Evolutionary conservation across 371 early-diverging fungal genomes (phyloP).

Genomic region (Syncephalastrum monosporum): DNA sequence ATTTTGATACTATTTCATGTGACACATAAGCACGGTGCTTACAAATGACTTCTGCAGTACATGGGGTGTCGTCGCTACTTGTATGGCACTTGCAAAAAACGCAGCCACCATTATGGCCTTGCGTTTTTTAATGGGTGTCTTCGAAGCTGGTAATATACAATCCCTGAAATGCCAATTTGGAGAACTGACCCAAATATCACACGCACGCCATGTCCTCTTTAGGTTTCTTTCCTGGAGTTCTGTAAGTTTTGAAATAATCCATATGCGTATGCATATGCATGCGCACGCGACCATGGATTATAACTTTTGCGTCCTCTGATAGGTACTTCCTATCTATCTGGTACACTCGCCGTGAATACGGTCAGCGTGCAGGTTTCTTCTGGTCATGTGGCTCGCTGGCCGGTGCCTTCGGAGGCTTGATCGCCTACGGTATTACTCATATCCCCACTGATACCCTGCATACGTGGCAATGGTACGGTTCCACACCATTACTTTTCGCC

Average conservation of each 20-base stretch:
- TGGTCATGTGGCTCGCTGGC: conserved; percentile 42
- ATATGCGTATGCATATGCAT: conserved; percentile 16
- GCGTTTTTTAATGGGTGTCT: conserved; percentile 19
- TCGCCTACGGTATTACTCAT: conserved; percentile 35
- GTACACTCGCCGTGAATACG: conserved; percentile 45
- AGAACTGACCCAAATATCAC: too few species aligned
- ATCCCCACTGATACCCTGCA: conserved; percentile 24
- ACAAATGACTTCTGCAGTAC: conserved; percentile 9
- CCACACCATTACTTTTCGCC: not conserved
- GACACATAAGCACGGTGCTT: too few species aligned
- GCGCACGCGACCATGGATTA: not conserved
- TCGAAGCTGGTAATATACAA: conserved; percentile 18
- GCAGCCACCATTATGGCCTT: conserved; percentile 17
- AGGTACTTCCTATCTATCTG: conserved; percentile 37
- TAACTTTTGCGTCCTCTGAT: not conserved
- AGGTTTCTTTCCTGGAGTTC: conserved; percentile 31
- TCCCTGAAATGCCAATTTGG: conserved; percentile 1
- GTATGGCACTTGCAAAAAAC: conserved; percentile 22
- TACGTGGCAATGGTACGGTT: conserved; percentile 43
- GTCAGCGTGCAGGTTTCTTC: conserved; percentile 40
- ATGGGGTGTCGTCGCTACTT: conserved; percentile 31
- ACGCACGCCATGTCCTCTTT: not conserved
- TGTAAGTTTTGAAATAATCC: conserved; percentile 22
- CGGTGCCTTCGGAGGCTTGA: conserved; percentile 44
- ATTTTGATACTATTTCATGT: not conserved